A percentile compares a stretch with the other conserved stretches of the same genome.
Evolutionary conservation across 495 filamentous ascomycete species (phyloP).

Genomic region (Friedmanniomyces endolithicus): DNA sequence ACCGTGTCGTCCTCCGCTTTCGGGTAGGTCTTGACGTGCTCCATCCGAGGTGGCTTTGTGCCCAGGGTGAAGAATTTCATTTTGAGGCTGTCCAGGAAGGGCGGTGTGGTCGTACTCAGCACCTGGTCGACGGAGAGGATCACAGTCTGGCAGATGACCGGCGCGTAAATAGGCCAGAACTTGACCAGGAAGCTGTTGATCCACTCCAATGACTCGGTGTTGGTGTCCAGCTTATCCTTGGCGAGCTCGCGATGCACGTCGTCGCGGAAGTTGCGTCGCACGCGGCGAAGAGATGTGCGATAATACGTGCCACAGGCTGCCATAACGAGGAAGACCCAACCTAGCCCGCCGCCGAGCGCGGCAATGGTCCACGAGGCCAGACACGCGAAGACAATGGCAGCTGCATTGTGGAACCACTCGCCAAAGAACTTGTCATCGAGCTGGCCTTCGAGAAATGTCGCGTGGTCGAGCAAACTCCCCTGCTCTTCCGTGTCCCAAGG

Average conservation of each 20-base stretch:
- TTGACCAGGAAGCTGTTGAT: slow-evolving; percentile 98
- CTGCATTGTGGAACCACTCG: slow-evolving; percentile 97
- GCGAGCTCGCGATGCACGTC: slow-evolving; percentile 88
- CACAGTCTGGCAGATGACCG: slow-evolving; percentile 80
- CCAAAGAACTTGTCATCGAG: slow-evolving; percentile 87
- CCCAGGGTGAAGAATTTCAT: slow-evolving; percentile 86
- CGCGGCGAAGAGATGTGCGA: slow-evolving; percentile 82
- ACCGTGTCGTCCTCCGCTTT: slow-evolving; percentile 91
- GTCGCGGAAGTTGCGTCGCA: slow-evolving; percentile 91
- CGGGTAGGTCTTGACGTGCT: slow-evolving; percentile 95
- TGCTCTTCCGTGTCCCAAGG: slow-evolving; percentile 40
- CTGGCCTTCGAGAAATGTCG: slow-evolving; percentile 72
- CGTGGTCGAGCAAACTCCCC: slow-evolving; percentile 68
- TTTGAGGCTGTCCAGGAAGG: slow-evolving; percentile 84
- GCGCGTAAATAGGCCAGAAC: slow-evolving; percentile 98
- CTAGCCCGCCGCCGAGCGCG: slow-evolving; percentile 77
- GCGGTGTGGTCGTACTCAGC: slow-evolving; percentile 75
- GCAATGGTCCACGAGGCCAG: slow-evolving; percentile 83
- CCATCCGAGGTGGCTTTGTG: slow-evolving; percentile 86
- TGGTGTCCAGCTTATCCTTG: slow-evolving; percentile 77
- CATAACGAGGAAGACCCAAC: slow-evolving; percentile 89
- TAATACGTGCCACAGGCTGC: slow-evolving; percentile 89
- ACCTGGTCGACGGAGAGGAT: slow-evolving; percentile 92
- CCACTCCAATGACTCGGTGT: slow-evolving; percentile 92
- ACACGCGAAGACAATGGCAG: slow-evolving; percentile 82